Conservation (phyloP, 1,284 basidiomycete genomes). For the Apiotrichum gracile region DNA sequence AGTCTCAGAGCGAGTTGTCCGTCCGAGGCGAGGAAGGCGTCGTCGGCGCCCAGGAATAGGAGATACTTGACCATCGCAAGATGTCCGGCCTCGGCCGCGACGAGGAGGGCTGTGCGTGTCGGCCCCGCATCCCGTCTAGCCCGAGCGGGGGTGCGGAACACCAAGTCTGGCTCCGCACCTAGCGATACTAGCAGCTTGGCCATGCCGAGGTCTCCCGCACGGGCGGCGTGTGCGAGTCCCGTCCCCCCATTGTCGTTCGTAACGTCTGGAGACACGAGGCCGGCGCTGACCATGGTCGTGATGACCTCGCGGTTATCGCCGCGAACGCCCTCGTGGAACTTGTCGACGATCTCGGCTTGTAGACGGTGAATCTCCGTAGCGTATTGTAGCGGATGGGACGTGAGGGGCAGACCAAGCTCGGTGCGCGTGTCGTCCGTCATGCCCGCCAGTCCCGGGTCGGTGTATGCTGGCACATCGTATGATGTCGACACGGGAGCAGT, state of each 20-base stretch:
- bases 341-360: background rate
- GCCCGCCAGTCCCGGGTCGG: too few species aligned
- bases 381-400: too few species aligned
- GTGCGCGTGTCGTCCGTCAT: too few species aligned
- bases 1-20: constrained; percentile 15
- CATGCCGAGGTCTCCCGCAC: background rate
- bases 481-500: too few species aligned
- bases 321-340: background rate
- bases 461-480: too few species aligned
- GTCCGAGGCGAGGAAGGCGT: constrained; percentile 5
- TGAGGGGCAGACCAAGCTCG: too few species aligned
- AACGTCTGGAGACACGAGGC: constrained; percentile 8
- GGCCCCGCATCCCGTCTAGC: too few species aligned
- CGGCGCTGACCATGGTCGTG: constrained; percentile 1
- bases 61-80: constrained; percentile 56
- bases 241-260: background rate
- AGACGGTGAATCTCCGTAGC: too few species aligned
- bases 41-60: constrained; percentile 60
- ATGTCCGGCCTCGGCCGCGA: constrained; percentile 73
- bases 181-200: background rate
- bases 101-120: constrained; percentile 61
- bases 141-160: background rate
- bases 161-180: constrained; percentile 1
- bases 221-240: constrained; percentile 1
- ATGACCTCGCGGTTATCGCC: background rate